phyloP scores from a whole-genome alignment of 371 early-diverging fungal species.

The Cokeromyces recurvatus region DNA sequence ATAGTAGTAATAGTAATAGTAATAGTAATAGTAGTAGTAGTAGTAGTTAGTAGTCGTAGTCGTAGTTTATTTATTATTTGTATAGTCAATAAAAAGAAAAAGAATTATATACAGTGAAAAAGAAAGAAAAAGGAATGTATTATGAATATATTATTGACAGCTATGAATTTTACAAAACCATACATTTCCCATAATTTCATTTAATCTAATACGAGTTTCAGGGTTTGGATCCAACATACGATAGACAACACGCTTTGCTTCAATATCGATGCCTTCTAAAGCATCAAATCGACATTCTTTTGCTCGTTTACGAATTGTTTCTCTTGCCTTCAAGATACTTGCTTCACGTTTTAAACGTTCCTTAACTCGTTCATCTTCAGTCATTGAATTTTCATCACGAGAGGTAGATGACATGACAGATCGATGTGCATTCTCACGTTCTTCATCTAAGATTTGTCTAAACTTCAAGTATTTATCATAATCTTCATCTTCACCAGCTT shows the following conservation, averaged over 20 bases:
- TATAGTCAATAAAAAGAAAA: no score
- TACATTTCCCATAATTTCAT: slow-evolving; percentile 44
- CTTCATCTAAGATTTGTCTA: slow-evolving; percentile 34
- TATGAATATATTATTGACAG: no score
- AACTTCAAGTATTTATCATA: slow-evolving; percentile 36
- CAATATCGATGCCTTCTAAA: slow-evolving; percentile 42
- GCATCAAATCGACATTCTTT: slow-evolving; percentile 36
- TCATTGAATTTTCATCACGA: slow-evolving; percentile 12
- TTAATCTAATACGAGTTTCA: slow-evolving; percentile 45
- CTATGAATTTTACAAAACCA: slow-evolving; percentile 46
- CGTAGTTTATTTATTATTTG: no score
- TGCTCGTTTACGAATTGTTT: slow-evolving; percentile 27
- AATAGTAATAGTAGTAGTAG: no score
- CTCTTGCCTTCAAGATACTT: slow-evolving; percentile 28
- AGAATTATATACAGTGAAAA: no score
- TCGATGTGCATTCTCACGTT: slow-evolving; percentile 24
- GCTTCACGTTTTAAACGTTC: slow-evolving; percentile 17
- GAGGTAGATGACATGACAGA: no score
- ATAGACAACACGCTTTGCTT: slow-evolving; percentile 44
- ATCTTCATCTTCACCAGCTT: slow-evolving; percentile 26
- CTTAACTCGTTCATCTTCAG: slow-evolving; percentile 8
- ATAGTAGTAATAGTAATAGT: no score
- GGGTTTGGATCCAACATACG: slow-evolving; percentile 63
- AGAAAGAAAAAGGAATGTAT: no score
- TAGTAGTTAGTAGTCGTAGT: no score